These are phyloP conservation scores for Diutina siamensis DNA, from an alignment of 1,139 yeast genomes.

Conservation along the genomic window DNA sequence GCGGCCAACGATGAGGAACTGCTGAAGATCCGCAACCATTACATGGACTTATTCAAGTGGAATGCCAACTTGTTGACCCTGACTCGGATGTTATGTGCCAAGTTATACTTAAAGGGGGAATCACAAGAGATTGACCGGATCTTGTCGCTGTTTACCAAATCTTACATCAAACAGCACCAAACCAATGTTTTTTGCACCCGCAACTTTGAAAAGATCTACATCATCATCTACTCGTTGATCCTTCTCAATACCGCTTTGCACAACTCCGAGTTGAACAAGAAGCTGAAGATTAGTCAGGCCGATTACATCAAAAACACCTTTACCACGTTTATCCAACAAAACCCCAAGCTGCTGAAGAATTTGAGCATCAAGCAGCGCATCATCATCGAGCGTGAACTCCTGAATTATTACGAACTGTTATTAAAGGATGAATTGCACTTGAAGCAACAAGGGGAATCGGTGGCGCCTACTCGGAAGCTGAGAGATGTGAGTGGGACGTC, in stretches of 20 bases:
- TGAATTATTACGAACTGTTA: slow-evolving; percentile 31
- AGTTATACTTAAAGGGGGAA: slow-evolving; percentile 68
- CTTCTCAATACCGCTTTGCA: slow-evolving; percentile 64
- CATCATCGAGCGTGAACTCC: slow-evolving; percentile 32
- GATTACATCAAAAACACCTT: slow-evolving; percentile 50
- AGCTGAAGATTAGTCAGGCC: slow-evolving; percentile 29
- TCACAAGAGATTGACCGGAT: slow-evolving; percentile 74
- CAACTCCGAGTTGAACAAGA: slow-evolving; percentile 33
- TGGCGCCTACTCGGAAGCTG: background rate
- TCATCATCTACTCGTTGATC: slow-evolving; percentile 62
- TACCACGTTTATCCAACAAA: slow-evolving; percentile 29
- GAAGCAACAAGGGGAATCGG: slow-evolving; percentile 17
- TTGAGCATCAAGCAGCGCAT: slow-evolving; percentile 30
- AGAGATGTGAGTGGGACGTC: background rate
- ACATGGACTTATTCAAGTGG: slow-evolving; percentile 42
- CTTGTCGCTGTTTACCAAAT: slow-evolving; percentile 54
- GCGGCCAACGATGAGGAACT: slow-evolving; percentile 34
- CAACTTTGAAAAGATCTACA: slow-evolving; percentile 55
- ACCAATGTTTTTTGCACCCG: slow-evolving; percentile 36
- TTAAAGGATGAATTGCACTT: slow-evolving; percentile 27
- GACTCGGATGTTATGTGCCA: slow-evolving; percentile 50
- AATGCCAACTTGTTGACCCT: slow-evolving; percentile 39
- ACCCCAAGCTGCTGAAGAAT: slow-evolving; percentile 18
- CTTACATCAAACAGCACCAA: slow-evolving; percentile 49
- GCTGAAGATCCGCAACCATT: slow-evolving; percentile 26